Conservation (phyloP, 345 rosid genomes). For the Lenwebbia sp. region DNA sequence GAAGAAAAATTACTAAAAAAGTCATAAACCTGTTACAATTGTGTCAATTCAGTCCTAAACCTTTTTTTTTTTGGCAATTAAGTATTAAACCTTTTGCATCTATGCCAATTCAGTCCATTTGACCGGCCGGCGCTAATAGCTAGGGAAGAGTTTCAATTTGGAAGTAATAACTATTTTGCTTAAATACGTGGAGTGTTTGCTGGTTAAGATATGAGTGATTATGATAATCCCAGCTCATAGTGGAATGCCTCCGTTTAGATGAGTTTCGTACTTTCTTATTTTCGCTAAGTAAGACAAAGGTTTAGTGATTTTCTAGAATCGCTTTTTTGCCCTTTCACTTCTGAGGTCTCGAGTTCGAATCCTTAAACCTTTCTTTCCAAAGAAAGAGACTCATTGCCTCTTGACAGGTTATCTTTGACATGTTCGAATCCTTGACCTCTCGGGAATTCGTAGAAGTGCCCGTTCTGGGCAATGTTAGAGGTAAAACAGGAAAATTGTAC, state of each 20-base stretch:
- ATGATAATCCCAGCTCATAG: neutral
- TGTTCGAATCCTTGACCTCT: neutral
- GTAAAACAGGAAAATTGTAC: neutral
- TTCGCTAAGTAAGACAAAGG: neutral
- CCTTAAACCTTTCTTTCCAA: neutral
- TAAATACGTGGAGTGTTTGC: neutral
- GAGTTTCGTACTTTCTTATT: neutral
- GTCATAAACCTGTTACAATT: too few relatives aligned
- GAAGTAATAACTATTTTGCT: neutral
- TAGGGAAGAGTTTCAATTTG: neutral
- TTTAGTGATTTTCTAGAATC: neutral
- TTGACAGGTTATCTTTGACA: neutral
- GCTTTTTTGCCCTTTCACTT: neutral
- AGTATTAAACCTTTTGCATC: too few relatives aligned
- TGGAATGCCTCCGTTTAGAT: neutral
- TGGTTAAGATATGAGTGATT: neutral
- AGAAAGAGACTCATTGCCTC: neutral
- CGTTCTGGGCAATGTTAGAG: neutral
- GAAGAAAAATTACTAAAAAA: too few relatives aligned
- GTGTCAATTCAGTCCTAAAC: too few relatives aligned
- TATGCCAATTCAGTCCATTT: too few relatives aligned
- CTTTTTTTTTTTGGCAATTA: too few relatives aligned
- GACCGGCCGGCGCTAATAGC: too few relatives aligned
- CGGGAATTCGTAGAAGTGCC: neutral
- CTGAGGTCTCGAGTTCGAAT: neutral